A percentile compares a stretch with the other conserved stretches of the same genome.
Conservation (phyloP, 805 yeast genomes). For the Kodamaea hsintzibuensis region DNA sequence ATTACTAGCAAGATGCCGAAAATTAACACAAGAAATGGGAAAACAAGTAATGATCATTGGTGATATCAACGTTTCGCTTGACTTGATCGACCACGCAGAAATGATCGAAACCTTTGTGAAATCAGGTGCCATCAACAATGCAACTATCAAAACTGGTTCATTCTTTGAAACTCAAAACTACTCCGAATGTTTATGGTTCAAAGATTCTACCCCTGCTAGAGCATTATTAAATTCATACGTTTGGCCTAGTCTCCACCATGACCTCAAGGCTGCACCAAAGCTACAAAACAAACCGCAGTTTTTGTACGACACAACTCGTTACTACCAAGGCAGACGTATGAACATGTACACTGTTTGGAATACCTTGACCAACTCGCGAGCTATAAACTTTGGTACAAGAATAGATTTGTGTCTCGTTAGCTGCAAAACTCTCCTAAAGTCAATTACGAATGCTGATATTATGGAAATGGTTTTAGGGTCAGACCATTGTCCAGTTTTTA, state of each 20-base stretch:
- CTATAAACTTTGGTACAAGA: slow-evolving; percentile 83
- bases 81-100: slow-evolving; percentile 82
- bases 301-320: slow-evolving; percentile 61
- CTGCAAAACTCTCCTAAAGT: slow-evolving; percentile 27
- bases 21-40: slow-evolving; percentile 48
- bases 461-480: slow-evolving; percentile 77
- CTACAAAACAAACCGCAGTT: slow-evolving; percentile 22
- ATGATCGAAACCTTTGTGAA: slow-evolving; percentile 44
- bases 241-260: slow-evolving; percentile 19
- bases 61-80: slow-evolving; percentile 81
- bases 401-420: slow-evolving; percentile 74
- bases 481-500: slow-evolving; percentile 90
- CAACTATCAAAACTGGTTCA: slow-evolving; percentile 26
- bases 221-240: slow-evolving; percentile 29
- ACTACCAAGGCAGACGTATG: slow-evolving; percentile 52
- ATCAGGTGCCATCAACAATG: background rate
- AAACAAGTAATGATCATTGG: slow-evolving; percentile 82
- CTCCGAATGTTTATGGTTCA: slow-evolving; percentile 37
- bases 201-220: slow-evolving; percentile 30
- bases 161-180: slow-evolving; percentile 27
- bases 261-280: background rate
- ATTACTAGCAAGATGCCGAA: slow-evolving; percentile 61
- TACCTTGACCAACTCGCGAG: slow-evolving; percentile 70
- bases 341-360: slow-evolving; percentile 93
- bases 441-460: slow-evolving; percentile 49